Conservation (phyloP, 2,329 filamentous ascomycete species). For the Ascochyta fabae region DNA sequence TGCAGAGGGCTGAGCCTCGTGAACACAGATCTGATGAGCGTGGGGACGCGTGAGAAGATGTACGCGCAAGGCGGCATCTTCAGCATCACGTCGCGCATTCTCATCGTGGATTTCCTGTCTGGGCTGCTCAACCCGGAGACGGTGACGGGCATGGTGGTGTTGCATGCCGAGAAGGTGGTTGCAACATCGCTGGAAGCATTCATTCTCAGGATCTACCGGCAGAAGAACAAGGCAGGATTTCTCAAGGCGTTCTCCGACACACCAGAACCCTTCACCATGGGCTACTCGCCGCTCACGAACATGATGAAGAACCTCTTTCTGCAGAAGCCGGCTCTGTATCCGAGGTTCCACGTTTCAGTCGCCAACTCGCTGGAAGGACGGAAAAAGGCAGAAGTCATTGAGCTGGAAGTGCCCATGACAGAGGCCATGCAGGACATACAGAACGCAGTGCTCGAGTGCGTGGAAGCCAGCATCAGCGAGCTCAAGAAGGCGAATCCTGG, state of each 20-base stretch:
- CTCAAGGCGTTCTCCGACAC: constrained; percentile 95
- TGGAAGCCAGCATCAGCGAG: constrained; percentile 92
- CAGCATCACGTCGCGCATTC: constrained; percentile 92
- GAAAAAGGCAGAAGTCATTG: constrained; percentile 94
- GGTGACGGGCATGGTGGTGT: constrained; percentile 83
- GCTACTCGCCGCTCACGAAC: constrained; percentile 84
- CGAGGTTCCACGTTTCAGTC: constrained; percentile 89
- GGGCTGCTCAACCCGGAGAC: constrained; percentile 79
- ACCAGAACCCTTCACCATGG: constrained; percentile 86
- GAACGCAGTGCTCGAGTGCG: constrained; percentile 92
- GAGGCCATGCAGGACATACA: constrained; percentile 93
- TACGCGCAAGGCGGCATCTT: constrained; percentile 90
- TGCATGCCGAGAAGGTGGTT: constrained; percentile 86
- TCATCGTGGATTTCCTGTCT: constrained; percentile 93
- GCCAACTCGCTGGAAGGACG: constrained; percentile 88
- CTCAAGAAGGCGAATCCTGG: constrained; percentile 89
- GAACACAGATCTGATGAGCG: constrained; percentile 92
- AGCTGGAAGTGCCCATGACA: constrained; percentile 95
- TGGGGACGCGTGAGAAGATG: constrained; percentile 86
- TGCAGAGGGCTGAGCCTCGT: constrained; percentile 88
- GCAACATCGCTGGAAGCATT: constrained; percentile 94
- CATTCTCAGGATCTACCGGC: constrained; percentile 89
- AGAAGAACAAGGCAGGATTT: constrained; percentile 93
- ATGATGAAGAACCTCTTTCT: constrained; percentile 95
- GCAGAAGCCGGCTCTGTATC: constrained; percentile 87